Base-by-base conservation (phyloP, 1,284 basidiomycete species). In the Microbotryomycetes sp. region DNA sequence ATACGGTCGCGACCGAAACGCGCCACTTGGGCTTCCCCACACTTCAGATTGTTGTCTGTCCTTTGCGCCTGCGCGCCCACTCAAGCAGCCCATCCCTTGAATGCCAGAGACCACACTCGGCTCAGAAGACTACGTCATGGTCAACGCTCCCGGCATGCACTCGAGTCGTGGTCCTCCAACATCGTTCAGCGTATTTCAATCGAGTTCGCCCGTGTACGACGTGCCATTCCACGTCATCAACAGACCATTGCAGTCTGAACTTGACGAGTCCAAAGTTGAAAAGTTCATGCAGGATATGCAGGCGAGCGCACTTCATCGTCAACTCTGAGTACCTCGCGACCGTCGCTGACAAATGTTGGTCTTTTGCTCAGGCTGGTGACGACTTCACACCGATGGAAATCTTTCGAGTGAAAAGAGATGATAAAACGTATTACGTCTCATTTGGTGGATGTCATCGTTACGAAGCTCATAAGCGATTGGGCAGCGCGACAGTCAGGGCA, bases 371-470 rank as follows among this genome's bases (percentile, higher is more conserved):
- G 76, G 63, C 61, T 6, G 77, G 77, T 3, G 77, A 77, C 64
- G 59, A 69, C 9, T 77, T 79, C 54, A 77, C 77, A 2, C 77
- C 77, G 3, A 76, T 79, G 46, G 77, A 79, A 49, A 70, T 79
- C 2, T 67, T 76, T 54, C 73, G 76, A 49, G 70, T 73, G 28
- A 69, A 73, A 12, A 63, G 68, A 0, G 69, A 72, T 3, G 66
- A 66, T 0, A 70, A 76, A 36, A 70, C 64, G 22, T 77, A 76
- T 58, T 79, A 77, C 67, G 76, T 77, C 56, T 69, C 74, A 0
- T 74, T 79, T 66, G 77, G 77, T 0, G 77, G 77, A 0, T 79
- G 77, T 65, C 77, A 79, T 59, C 58, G 76, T 70, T 78, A 72
- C 62, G 77, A 79, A 62, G 77, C 77, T 3, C 76, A 75, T 32